These are phyloP conservation scores for Lolium multiflorum DNA, from an alignment of 176 grass and related monocot species.

Conservation along the genomic window DNA sequence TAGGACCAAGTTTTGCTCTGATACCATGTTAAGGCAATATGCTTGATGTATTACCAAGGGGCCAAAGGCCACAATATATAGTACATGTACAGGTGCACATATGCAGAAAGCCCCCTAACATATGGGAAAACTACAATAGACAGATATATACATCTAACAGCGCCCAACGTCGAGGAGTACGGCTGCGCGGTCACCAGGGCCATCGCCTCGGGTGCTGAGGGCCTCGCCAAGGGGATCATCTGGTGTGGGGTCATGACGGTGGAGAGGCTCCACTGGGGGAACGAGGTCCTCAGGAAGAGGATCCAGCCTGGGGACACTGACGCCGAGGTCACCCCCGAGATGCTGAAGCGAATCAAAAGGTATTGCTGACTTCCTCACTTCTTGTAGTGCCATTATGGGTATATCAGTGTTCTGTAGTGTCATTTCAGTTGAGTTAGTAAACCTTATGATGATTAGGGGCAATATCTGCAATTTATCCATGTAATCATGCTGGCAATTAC, in stretches of 20 bases:
- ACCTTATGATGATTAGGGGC: background rate
- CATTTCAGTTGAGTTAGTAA: background rate
- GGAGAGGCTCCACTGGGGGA: slow-evolving; percentile 72
- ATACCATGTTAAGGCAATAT: too few species aligned
- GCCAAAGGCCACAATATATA: too few species aligned
- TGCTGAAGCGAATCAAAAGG: slow-evolving; percentile 75
- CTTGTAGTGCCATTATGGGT: background rate
- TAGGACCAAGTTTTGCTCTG: too few species aligned
- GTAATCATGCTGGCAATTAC: background rate
- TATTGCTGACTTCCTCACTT: background rate
- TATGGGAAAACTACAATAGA: too few species aligned
- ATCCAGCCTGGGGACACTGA: slow-evolving; percentile 53
- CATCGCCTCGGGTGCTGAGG: slow-evolving; percentile 65
- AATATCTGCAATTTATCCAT: background rate
- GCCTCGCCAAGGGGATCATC: slow-evolving; percentile 68
- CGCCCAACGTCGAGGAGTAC: too few species aligned
- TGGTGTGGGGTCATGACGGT: slow-evolving; percentile 87
- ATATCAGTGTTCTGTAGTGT: background rate
- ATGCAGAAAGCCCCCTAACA: background rate
- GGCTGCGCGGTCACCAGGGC: slow-evolving; percentile 20
- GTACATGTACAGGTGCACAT: too few species aligned
- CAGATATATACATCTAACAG: too few species aligned
- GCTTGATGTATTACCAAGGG: too few species aligned
- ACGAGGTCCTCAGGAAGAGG: slow-evolving; percentile 72
- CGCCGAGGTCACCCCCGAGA: slow-evolving; percentile 70